Evolutionary conservation across 192 early-diverging fungal species (phyloP), one percentile per base, ranked within the genome.

Genomic region (Coemansia sp.): DNA sequence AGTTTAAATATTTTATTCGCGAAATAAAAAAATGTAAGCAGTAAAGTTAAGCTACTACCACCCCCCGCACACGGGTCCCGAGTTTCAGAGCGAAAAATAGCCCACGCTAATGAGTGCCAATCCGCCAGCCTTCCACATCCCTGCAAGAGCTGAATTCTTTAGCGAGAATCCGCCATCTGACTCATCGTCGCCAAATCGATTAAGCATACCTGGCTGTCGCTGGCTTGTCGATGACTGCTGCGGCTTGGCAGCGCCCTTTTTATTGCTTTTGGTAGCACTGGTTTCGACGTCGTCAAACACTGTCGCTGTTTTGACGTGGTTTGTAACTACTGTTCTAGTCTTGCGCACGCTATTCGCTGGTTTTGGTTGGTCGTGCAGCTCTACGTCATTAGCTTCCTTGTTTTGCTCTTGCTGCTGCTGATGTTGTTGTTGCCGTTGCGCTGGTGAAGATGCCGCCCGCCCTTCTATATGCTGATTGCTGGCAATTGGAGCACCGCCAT

Each of bases 101-200:
- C 63, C 41, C 16, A 24, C 63, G 22, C 42, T 20, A 10, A 27
- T 27, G 7, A 40, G 8, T 15, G 38, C 54, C 54, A 57, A 29
- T 31, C 27, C 54, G 13, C 29, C 54, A 5, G 54, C 54, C 27
- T 13, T 57, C 54, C 54, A 57, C 27, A 57, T 5, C 3, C 54
- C 27, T 13, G 22, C 11, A 29, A 57, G 27, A 16, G 24, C 42
- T 43, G 11, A 44, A 7, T 11, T 16, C 22, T 27, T 38, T 29
- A 47, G 36, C 16, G 68, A 62, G 5, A 34, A 20, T 2, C 54
- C 68, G 1, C 54, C 54, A 33, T 24, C 41, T 12, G 68, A 70
- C 31, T 70, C 68, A 34, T 63, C 46, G 6, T 63, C 68, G 8
- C 43, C 68, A 40, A 63, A 63, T 20, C 60, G 60, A 63, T 70